Evolutionary conservation across 306 rosid genomes (phyloP).

Genomic region (Rubus idaeus): DNA sequence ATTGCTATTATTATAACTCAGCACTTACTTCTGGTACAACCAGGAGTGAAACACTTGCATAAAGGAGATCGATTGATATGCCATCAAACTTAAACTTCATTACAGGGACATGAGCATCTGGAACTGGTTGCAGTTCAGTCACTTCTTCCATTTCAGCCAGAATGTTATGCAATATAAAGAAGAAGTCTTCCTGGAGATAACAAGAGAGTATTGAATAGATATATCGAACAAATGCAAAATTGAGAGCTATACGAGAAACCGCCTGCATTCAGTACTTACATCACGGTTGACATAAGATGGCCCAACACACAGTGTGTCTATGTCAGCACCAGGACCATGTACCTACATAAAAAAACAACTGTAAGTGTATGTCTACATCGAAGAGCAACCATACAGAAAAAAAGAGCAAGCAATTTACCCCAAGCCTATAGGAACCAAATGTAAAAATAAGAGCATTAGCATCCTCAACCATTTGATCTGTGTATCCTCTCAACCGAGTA

Average conservation of each 20-base stretch:
- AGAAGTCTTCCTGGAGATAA: conserved; percentile 74
- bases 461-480: conserved; percentile 92
- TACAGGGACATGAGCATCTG: conserved; percentile 96
- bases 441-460: conserved; percentile 85
- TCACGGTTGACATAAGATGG: conserved; percentile 81
- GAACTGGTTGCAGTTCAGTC: conserved; percentile 83
- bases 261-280: conserved; percentile 31
- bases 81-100: conserved; percentile 88
- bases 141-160: conserved; percentile 80
- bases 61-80: conserved; percentile 82
- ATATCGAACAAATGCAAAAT: conserved; percentile 6
- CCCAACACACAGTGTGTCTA: conserved; percentile 86
- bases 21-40: conserved; percentile 91
- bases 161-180: conserved; percentile 64
- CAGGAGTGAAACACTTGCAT: conserved; percentile 73
- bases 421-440: conserved; percentile 81
- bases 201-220: conserved; percentile 11
- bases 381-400: background rate
- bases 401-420: conserved; percentile 50
- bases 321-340: conserved; percentile 89
- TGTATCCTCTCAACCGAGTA: conserved; percentile 76
- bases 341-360: conserved; percentile 40
- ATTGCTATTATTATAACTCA: background rate
- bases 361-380: conserved; percentile 1
- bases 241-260: background rate